phyloP scores from a whole-genome alignment of 1,284 basidiomycete genomes.

The Xerocomus minutiporus region DNA sequence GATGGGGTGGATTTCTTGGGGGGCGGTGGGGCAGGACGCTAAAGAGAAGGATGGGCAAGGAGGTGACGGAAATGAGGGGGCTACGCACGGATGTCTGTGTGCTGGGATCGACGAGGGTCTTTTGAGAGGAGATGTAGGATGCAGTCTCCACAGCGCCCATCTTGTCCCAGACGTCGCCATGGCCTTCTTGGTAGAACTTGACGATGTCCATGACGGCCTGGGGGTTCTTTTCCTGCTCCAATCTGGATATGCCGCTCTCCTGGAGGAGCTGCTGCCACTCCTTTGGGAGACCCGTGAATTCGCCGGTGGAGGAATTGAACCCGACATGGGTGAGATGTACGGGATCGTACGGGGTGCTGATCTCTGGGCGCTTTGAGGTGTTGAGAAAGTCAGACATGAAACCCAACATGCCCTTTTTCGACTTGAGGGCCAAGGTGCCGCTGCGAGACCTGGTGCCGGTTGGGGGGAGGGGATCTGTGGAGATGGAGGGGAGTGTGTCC shows the following conservation, averaged over 20 bases:
- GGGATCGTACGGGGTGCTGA: conserved; percentile 98
- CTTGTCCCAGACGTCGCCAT: conserved; percentile 79
- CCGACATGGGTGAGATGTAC: conserved; percentile 99
- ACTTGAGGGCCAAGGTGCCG: conserved; percentile 55
- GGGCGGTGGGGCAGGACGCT: conserved; percentile 48
- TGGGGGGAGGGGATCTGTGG: conserved; percentile 27
- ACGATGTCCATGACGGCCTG: conserved; percentile 99
- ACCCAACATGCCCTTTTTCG: conserved; percentile 71
- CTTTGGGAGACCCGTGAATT: conserved; percentile 95
- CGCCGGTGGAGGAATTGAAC: conserved; percentile 97
- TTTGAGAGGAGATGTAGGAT: conserved; percentile 27
- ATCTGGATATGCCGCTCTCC: conserved; percentile 92
- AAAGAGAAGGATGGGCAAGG: conserved; percentile 26
- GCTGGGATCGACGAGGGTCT: conserved; percentile 39
- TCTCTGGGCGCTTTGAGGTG: conserved; percentile 81
- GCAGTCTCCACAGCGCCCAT: conserved; percentile 50
- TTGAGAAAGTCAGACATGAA: conserved; percentile 81
- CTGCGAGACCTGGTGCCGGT: conserved; percentile 54
- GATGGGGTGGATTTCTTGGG: conserved; percentile 51
- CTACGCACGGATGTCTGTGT: conserved; percentile 50
- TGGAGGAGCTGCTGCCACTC: conserved; percentile 99
- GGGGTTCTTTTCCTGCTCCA: conserved; percentile 96
- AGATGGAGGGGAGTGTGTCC: conserved; percentile 41
- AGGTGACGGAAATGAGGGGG: conserved; percentile 3
- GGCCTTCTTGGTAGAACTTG: conserved; percentile 92